phyloP scores from a whole-genome alignment of 2,329 filamentous ascomycete genomes.

The Simplicillium aogashimaense region DNA sequence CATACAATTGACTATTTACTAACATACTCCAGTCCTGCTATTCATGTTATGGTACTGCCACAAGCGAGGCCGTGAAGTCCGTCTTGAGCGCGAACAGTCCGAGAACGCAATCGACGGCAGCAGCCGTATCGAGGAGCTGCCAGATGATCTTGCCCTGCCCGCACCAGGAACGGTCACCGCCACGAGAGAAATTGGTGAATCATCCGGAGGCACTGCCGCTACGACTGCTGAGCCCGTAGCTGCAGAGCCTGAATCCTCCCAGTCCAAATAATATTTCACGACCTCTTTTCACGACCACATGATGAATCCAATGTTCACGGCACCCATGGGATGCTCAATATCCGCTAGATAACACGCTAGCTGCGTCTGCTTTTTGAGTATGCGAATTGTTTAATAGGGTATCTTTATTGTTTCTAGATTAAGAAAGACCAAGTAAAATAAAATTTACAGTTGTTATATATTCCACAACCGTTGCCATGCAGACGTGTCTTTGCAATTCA shows the following conservation, averaged over 20 bases:
- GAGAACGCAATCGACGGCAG: slow-evolving; percentile 24
- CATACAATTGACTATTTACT: not conserved
- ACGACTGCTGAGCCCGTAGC: not conserved
- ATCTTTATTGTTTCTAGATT: too few species aligned
- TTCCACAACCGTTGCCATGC: not conserved
- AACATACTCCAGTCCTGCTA: slow-evolving; percentile 54
- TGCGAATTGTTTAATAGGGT: too few species aligned
- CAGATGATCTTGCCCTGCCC: slow-evolving; percentile 34
- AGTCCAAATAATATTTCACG: not conserved
- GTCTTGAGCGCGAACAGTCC: slow-evolving; percentile 53
- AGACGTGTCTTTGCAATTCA: too few species aligned
- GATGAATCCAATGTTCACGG: too few species aligned
- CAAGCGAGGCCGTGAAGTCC: slow-evolving; percentile 80
- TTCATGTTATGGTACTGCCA: slow-evolving; percentile 98
- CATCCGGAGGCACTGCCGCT: too few species aligned
- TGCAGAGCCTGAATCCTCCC: not conserved
- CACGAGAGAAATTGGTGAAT: not conserved
- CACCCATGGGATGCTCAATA: too few species aligned
- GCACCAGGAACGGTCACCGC: slow-evolving; percentile 14
- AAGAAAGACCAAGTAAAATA: not conserved
- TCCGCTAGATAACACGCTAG: too few species aligned
- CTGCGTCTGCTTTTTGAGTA: too few species aligned
- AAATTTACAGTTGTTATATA: not conserved
- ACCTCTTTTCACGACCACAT: too few species aligned
- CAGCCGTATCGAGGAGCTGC: slow-evolving; percentile 37